Conservation (phyloP, 345 rosid species). For the Capsella bursapastoris region DNA sequence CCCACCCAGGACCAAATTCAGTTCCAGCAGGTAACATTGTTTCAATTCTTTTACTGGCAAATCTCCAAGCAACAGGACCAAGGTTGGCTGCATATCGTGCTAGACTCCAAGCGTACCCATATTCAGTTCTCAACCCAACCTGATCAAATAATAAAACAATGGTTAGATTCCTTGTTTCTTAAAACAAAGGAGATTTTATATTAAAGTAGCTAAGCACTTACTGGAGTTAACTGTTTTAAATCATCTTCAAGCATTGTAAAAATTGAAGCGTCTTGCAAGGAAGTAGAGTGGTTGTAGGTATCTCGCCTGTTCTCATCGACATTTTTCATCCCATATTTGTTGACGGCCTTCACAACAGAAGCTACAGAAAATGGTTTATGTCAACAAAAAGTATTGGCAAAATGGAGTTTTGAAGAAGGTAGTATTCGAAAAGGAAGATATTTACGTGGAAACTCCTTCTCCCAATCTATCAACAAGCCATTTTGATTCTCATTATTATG, state of each 20-base stretch:
- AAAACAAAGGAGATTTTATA: background rate
- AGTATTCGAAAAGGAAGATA: background rate
- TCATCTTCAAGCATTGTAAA: conserved; percentile 59
- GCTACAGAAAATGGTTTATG: conserved; percentile 53
- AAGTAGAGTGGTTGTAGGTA: conserved; percentile 55
- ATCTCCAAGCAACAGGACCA: conserved; percentile 72
- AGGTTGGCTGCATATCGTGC: conserved; percentile 80
- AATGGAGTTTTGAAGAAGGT: background rate
- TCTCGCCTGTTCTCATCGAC: conserved; percentile 81
- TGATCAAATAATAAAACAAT: conserved; percentile 40
- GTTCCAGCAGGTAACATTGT: conserved; percentile 61
- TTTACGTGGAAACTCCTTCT: conserved; percentile 90
- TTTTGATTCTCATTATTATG: conserved; percentile 55
- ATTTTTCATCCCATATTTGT: conserved; percentile 81
- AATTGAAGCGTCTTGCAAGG: conserved; percentile 47
- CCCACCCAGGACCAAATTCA: conserved; percentile 88
- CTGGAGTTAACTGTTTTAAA: conserved; percentile 75
- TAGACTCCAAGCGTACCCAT: conserved; percentile 79
- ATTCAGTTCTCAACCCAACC: conserved; percentile 85
- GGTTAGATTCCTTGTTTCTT: conserved; percentile 24
- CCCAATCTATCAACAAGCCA: conserved; percentile 70
- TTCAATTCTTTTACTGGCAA: conserved; percentile 63
- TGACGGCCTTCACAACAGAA: conserved; percentile 81
- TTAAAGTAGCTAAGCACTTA: conserved; percentile 43
- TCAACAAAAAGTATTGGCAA: conserved; percentile 21